Conservation (phyloP, 1,284 basidiomycete species). For the Sutorius eximius region DNA sequence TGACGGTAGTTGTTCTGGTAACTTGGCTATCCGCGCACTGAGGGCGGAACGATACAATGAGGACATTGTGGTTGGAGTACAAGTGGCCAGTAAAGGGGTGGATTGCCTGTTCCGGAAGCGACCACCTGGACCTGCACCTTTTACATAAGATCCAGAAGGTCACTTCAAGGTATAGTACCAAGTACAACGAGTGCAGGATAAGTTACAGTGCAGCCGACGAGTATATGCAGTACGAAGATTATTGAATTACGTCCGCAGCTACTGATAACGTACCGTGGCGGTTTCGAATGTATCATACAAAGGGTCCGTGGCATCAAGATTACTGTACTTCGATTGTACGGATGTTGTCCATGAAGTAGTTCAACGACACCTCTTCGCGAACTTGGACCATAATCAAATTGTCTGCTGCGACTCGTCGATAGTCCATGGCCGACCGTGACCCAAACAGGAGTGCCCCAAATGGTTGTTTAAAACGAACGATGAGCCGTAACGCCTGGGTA, state of each 20-base stretch:
- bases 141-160: no score
- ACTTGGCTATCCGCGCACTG: constrained; percentile 62
- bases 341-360: background rate
- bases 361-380: background rate
- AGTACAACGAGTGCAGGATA: no score
- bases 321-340: constrained; percentile 7
- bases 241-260: background rate
- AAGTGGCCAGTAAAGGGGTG: background rate
- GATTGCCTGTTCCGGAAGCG: no score
- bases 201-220: background rate
- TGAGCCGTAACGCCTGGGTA: background rate
- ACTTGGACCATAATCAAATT: constrained; percentile 1
- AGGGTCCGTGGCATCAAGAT: background rate
- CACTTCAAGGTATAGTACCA: no score
- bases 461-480: constrained; percentile 5
- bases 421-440: background rate
- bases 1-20: constrained; percentile 52
- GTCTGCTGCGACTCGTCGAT: constrained; percentile 7
- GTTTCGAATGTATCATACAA: background rate
- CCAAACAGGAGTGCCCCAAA: constrained; percentile 12
- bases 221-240: background rate
- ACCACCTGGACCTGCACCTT: no score
- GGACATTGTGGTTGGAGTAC: constrained; percentile 48
- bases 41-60: constrained; percentile 69
- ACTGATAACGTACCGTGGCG: background rate